These are phyloP conservation scores for Murraya paniculata DNA, from an alignment of 345 rosid genomes.

Conservation along the genomic window DNA sequence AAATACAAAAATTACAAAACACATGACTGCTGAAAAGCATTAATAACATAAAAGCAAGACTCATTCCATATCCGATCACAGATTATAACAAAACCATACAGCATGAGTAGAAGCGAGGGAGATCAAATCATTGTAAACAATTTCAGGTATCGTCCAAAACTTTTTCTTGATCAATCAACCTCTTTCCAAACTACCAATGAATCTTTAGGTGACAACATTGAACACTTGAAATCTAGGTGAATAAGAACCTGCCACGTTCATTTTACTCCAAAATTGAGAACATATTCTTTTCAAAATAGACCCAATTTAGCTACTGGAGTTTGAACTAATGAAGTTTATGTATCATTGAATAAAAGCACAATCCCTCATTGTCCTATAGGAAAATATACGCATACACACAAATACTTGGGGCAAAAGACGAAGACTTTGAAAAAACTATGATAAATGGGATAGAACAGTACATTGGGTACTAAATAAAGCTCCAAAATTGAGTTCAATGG, in stretches of 20 bases:
- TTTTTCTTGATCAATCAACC: background rate
- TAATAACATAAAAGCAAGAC: background rate
- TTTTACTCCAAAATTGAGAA: background rate
- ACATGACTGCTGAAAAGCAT: background rate
- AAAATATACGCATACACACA: background rate
- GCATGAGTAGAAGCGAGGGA: background rate
- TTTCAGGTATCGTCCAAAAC: background rate
- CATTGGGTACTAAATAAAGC: background rate
- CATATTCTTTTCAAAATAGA: background rate
- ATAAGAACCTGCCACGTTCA: background rate
- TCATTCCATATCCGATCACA: background rate
- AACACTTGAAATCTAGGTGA: background rate
- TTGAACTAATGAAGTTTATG: background rate
- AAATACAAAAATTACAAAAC: background rate
- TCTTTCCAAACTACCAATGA: background rate
- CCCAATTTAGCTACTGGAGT: background rate
- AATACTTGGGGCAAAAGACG: background rate
- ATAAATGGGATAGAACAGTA: background rate
- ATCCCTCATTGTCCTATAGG: background rate
- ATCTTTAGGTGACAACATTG: background rate
- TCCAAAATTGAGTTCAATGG: background rate
- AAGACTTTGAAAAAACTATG: background rate
- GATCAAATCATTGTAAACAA: background rate
- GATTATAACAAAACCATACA: background rate
- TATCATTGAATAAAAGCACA: constrained; percentile 4